Base-by-base conservation (phyloP, 2,329 filamentous ascomycete species). In the Diaporthe sp. region DNA sequence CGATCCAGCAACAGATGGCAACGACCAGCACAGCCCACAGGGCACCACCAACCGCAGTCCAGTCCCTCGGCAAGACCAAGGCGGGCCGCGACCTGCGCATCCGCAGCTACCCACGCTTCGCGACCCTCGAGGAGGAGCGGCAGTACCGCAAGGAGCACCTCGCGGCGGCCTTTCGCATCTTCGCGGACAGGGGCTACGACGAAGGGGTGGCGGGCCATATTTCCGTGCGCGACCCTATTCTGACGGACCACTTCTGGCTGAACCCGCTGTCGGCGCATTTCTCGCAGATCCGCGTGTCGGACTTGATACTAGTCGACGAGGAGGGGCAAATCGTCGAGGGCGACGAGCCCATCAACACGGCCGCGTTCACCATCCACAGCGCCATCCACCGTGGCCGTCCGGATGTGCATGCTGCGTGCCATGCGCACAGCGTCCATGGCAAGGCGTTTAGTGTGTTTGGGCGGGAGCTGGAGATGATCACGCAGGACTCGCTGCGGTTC, bases 311-410 rank as follows among this genome's bases (percentile, higher is more conserved):
- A 25, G 87, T 94, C 4, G 88, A 94, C 77, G 82, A 86, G 56
- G 79, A 82, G 42, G 92, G 92, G 19, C 87, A 88, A n/a, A 87
- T 92, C 10, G 86, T 93, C 8, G 91, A 91, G 17, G 92, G 92
- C 0, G 92, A 92, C 78, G 84, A 88, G 30, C 90, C 92, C 0
- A 89, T 91, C 58, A 94, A 94, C 81, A 88, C 90, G 3, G 92
- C 92, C 0, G 92, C 92, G 0, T 94, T 94, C 78, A 81, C 92
- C 71, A 94, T 94, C 76, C 93, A 94, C 82, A 87, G 86, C 25
- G 92, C 91, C 4, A 85, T 94, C 22, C 89, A 93, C 82, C 91
- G 90, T 81, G 91, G 91, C 0, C 85, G 92, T 15, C 89, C 89
- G 2, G 88, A 93, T 78, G 89, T 92, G 22, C 86, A 91, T 77